Conservation (phyloP, 2,329 filamentous ascomycete genomes). For the Cladorrhinum sp. region DNA sequence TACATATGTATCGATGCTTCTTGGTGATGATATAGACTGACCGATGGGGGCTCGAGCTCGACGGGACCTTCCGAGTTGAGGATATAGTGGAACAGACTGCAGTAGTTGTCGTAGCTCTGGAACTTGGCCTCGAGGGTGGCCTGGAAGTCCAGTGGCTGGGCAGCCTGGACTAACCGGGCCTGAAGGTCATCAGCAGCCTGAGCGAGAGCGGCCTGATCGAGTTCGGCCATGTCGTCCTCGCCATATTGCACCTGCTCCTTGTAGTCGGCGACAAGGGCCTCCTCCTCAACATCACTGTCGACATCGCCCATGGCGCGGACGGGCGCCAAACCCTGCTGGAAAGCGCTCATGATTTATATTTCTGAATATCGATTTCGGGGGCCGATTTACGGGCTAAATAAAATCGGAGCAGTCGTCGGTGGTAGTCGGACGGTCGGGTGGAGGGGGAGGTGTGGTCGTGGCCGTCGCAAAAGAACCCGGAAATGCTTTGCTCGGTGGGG, state of each 20-base stretch:
- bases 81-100: conserved; percentile 98
- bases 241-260: conserved; percentile 90
- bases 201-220: conserved; percentile 69
- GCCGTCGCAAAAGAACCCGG: conserved; percentile 27
- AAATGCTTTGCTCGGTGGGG: conserved; percentile 30
- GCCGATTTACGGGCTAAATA: background rate
- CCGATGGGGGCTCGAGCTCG: conserved; percentile 92
- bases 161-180: conserved; percentile 83
- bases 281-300: conserved; percentile 93
- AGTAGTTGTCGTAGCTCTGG: conserved; percentile 98
- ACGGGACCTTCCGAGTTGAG: conserved; percentile 99
- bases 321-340: conserved; percentile 59
- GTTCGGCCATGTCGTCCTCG: conserved; percentile 74
- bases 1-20: background rate
- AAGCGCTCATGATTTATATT: conserved; percentile 51
- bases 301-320: conserved; percentile 61
- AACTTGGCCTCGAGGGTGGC: conserved; percentile 96
- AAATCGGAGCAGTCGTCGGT: conserved; percentile 12
- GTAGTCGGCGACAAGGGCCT: conserved; percentile 93
- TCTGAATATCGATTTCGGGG: conserved; percentile 24
- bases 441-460: conserved; percentile 36
- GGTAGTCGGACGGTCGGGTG: conserved; percentile 26
- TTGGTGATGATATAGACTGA: conserved; percentile 51
- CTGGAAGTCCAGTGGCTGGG: conserved; percentile 93
- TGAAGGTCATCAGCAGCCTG: conserved; percentile 88